These are phyloP conservation scores for Fraxinus cuspidata DNA, from an alignment of 257 asterid species.

Conservation along the genomic window DNA sequence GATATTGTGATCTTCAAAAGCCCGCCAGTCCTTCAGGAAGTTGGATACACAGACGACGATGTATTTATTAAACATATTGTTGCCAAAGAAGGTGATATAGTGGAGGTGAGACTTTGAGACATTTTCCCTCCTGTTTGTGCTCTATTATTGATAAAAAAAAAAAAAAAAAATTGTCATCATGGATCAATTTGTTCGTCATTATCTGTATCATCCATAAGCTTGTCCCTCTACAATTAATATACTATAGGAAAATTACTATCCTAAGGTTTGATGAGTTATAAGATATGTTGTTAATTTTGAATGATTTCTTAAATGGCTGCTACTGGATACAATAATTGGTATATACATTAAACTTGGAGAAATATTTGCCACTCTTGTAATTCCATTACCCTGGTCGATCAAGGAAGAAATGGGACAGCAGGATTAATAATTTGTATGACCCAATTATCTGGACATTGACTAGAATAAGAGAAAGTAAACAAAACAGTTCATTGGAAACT, in stretches of 20 bases:
- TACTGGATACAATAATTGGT: too few species aligned
- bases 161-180: too few species aligned
- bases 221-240: not conserved
- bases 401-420: slow-evolving; percentile 1
- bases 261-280: not conserved
- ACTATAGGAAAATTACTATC: not conserved
- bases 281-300: not conserved
- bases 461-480: not conserved
- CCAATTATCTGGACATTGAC: not conserved
- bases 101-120: slow-evolving; percentile 57
- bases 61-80: slow-evolving; percentile 86
- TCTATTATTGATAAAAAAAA: not conserved
- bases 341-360: not conserved
- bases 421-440: not conserved
- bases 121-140: not conserved
- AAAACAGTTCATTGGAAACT: slow-evolving; percentile 13
- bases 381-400: slow-evolving; percentile 10
- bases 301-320: not conserved
- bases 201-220: not conserved
- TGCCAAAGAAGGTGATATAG: slow-evolving; percentile 87
- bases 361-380: not conserved
- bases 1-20: slow-evolving; percentile 90
- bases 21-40: slow-evolving; percentile 93
- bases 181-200: not conserved
- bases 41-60: slow-evolving; percentile 88